Conservation (phyloP, 2,329 filamentous ascomycete species). For the Achaetomium macrosporum region DNA sequence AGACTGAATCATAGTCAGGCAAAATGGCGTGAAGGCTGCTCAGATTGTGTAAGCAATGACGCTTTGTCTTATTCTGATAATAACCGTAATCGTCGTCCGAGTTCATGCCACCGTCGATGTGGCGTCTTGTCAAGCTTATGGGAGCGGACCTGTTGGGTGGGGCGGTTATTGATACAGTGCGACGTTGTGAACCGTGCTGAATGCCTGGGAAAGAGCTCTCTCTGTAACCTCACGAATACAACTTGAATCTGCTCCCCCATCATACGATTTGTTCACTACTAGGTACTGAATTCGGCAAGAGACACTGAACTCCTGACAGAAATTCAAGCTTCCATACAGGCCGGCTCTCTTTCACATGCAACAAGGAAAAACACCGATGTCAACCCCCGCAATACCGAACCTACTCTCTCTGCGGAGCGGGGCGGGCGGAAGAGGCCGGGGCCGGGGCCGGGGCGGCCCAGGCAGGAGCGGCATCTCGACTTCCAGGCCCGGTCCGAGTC, state of each 20-base stretch:
- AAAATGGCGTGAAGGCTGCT: too few relatives aligned
- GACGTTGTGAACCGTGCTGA: too few relatives aligned
- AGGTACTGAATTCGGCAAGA: neutral
- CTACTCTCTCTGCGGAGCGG: conserved; percentile 53
- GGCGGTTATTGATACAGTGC: too few relatives aligned
- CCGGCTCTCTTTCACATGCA: neutral
- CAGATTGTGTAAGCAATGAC: too few relatives aligned
- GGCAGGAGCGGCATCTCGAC: conserved; percentile 25
- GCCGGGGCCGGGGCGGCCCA: conserved; percentile 23
- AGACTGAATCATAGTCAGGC: too few relatives aligned
- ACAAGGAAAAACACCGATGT: conserved; percentile 12
- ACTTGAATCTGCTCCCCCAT: neutral
- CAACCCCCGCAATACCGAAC: conserved; percentile 71
- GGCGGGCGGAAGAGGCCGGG: conserved; percentile 23
- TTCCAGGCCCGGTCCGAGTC: conserved; percentile 33
- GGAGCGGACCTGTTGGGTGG: too few relatives aligned
- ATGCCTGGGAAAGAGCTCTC: too few relatives aligned
- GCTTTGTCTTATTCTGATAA: too few relatives aligned
- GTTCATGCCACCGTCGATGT: too few relatives aligned
- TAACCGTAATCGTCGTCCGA: too few relatives aligned
- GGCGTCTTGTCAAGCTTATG: too few relatives aligned
- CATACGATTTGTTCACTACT: neutral
- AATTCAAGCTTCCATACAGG: neutral
- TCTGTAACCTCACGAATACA: too few relatives aligned
- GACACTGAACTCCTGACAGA: neutral